Percentiles rank a stretch among this genome's conserved stretches.
Evolutionary conservation across 1,139 yeast genomes (phyloP).

Genomic region (Protomyces gravidus): DNA sequence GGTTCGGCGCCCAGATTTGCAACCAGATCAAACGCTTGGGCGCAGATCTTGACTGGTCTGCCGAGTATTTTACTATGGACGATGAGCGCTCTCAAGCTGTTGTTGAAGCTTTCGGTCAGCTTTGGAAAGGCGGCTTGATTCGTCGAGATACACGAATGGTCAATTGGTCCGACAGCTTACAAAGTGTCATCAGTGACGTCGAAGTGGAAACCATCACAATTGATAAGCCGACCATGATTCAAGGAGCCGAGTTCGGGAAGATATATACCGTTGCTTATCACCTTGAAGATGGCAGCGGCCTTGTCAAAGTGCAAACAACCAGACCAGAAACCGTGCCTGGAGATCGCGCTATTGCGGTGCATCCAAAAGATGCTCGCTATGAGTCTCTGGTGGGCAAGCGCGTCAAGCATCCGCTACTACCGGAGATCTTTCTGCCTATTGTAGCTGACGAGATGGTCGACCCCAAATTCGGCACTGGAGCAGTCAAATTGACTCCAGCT

Average conservation of each 20-base stretch:
- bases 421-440: slow-evolving; percentile 15
- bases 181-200: slow-evolving; percentile 31
- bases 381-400: slow-evolving; percentile 12
- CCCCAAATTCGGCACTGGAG: slow-evolving; percentile 31
- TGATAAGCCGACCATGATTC: slow-evolving; percentile 4
- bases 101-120: slow-evolving; percentile 22
- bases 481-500: slow-evolving; percentile 31
- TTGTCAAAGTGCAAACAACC: slow-evolving; percentile 28
- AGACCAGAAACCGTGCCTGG: slow-evolving; percentile 32
- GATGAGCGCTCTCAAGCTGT: slow-evolving; percentile 27
- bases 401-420: slow-evolving; percentile 27
- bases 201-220: slow-evolving; percentile 23
- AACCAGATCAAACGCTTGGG: slow-evolving; percentile 27
- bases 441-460: slow-evolving; percentile 29
- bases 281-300: slow-evolving; percentile 1
- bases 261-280: slow-evolving; percentile 28
- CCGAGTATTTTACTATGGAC: slow-evolving; percentile 30
- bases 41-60: slow-evolving; percentile 30
- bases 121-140: slow-evolving; percentile 30
- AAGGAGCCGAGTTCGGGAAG: slow-evolving; percentile 27
- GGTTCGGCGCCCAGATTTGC: slow-evolving; percentile 10
- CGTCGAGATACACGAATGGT: slow-evolving; percentile 30
- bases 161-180: slow-evolving; percentile 30
- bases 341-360: slow-evolving; percentile 30
- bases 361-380: slow-evolving; percentile 23